Evolutionary conservation across 805 yeast species (phyloP), one percentile per base, ranked within the genome.

Genomic region (Huiozyma sinensis): DNA sequence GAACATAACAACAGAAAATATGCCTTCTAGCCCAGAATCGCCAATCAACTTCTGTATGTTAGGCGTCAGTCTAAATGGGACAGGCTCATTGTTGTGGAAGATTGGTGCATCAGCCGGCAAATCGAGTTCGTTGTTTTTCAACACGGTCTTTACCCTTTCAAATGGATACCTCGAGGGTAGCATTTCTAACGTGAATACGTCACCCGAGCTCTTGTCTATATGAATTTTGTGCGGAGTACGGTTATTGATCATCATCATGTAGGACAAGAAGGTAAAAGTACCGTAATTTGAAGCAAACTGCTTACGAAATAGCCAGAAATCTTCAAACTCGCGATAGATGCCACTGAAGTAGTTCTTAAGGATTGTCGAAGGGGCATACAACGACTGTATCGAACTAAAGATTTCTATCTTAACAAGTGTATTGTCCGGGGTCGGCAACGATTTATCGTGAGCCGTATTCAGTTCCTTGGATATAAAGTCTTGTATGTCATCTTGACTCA

Each of bases 271-370:
- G 38, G 87, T 79, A 54, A 92, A 83, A 0, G 95, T 80, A 5
- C 97, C 97, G 65, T 90, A 92, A 63, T 89, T 95, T 28, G 95
- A 81, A 5, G 96, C 79, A 58, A 92, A 94, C 58, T 89, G 96
- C 56, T 88, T 87, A 50, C 97, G 76, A 79, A 94, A 92, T 42
- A 90, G 66, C 98, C 98, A 92, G 71, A 90, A 92, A 56, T 90
- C 97, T 62, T 84, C 96, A 60, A 82, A 94, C 46, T 79, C 75
- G 9, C 81, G 73, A 63, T 80, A 92, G 36, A 79, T 67, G 6
- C 70, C 72, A 44, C 81, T 61, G 58, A 88, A 92, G 60, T 84
- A 83, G 51, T 84, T 84, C 56, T 79, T 79, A 69, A 90, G 69
- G 32, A 90, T 82, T 5, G 85, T 81, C 27, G 83, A 73, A 33